Conservation (phyloP, 768 basidiomycete genomes). For the Tylopilus plumbeoviolaceoides region DNA sequence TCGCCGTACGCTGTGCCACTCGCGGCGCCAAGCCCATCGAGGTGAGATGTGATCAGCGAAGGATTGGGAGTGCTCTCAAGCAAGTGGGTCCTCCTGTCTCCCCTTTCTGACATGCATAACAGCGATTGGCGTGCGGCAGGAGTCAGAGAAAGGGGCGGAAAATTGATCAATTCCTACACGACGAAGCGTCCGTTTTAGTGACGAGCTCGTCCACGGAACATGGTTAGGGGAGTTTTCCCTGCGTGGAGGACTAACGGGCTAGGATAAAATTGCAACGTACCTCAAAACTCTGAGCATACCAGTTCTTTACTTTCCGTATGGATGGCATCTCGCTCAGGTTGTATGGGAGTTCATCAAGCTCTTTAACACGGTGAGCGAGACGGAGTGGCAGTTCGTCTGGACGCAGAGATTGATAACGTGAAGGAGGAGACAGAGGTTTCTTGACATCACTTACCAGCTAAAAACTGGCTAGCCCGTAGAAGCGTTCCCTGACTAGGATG, state of each 20-base stretch:
- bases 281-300: constrained; percentile 99
- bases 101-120: constrained; percentile 40
- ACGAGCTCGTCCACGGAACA: neutral
- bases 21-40: constrained; percentile 31
- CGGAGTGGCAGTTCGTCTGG: constrained; percentile 92
- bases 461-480: constrained; percentile 86
- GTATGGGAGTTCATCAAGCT: constrained; percentile 91
- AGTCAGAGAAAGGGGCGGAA: constrained; percentile 74
- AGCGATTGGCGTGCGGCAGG: constrained; percentile 65
- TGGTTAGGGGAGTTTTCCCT: neutral
- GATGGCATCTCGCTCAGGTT: constrained; percentile 87
- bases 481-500: constrained; percentile 94
- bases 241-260: neutral
- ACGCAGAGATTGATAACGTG: neutral
- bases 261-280: constrained; percentile 40
- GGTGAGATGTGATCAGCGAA: constrained; percentile 40
- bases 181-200: neutral
- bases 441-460: constrained; percentile 51
- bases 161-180: constrained; percentile 79
- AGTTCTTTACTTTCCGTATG: constrained; percentile 92
- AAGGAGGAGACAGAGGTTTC: neutral
- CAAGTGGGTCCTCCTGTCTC: constrained; percentile 36
- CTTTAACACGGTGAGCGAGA: constrained; percentile 92
- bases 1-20: constrained; percentile 10
- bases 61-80: constrained; percentile 83